Percentiles rank a stretch among this genome's conserved stretches.
Conservation (phyloP, 768 basidiomycete species). For the Hebeloma cylindrosporum region DNA sequence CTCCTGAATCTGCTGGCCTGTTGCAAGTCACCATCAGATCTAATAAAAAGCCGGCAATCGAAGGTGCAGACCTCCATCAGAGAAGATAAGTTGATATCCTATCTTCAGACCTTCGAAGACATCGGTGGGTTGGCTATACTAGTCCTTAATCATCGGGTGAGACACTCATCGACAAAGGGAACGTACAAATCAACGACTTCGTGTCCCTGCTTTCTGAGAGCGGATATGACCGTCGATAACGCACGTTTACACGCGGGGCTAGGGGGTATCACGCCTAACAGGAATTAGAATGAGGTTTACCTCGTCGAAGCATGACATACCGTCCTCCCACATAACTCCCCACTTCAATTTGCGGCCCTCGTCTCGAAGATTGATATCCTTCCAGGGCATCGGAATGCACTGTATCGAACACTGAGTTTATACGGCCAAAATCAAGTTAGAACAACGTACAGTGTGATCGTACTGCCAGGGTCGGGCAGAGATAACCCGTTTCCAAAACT, state of each 20-base stretch:
- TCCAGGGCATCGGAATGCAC: constrained; percentile 54
- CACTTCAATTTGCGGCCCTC: constrained; percentile 57
- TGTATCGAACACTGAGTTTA: constrained; percentile 18
- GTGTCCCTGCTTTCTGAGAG: constrained; percentile 59
- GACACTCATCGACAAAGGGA: not conserved
- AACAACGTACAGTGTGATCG: constrained; percentile 50
- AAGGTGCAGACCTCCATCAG: constrained; percentile 49
- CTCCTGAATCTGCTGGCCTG: constrained; percentile 46
- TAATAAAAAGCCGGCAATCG: constrained; percentile 9
- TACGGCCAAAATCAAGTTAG: not conserved
- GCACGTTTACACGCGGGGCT: constrained; percentile 65
- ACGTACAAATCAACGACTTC: constrained; percentile 64
- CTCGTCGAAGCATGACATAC: constrained; percentile 7
- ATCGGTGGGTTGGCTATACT: constrained; percentile 42
- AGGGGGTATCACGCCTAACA: constrained; percentile 54
- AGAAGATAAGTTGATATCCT: constrained; percentile 55
- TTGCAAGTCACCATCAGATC: constrained; percentile 6
- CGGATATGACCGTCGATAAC: constrained; percentile 47
- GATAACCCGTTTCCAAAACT: constrained; percentile 65
- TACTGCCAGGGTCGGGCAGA: constrained; percentile 66
- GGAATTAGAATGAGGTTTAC: constrained; percentile 1
- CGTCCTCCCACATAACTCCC: constrained; percentile 61
- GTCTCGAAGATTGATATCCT: constrained; percentile 44
- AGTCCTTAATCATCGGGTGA: constrained; percentile 1
- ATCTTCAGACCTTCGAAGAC: constrained; percentile 49